Evolutionary conservation across 208 protist genomes (phyloP).

Genomic region (Trypanosoma lewisi): DNA sequence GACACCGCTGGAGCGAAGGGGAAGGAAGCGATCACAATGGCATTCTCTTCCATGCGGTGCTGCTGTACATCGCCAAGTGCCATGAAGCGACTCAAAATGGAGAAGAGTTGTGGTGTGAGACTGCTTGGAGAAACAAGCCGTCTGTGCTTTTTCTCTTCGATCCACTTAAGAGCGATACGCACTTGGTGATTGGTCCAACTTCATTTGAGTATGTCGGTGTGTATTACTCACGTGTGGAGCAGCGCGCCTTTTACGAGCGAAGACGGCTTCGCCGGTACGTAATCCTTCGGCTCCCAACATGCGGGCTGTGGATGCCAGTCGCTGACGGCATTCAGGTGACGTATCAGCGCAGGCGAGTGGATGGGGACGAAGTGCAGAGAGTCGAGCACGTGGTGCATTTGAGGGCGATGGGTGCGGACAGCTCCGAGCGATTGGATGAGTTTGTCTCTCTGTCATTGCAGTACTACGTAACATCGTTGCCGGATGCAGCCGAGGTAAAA

Average conservation of each 20-base stretch:
- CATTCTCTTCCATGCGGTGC: conserved; percentile 22
- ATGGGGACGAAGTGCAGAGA: conserved; percentile 14
- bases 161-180: conserved; percentile 32
- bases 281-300: conserved; percentile 44
- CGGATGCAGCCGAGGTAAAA: conserved; percentile 8
- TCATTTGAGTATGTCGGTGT: conserved; percentile 17
- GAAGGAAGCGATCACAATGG: conserved; percentile 11
- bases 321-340: conserved; percentile 45
- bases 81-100: not conserved
- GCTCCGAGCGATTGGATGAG: conserved; percentile 29
- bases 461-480: conserved; percentile 35
- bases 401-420: conserved; percentile 26
- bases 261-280: conserved; percentile 32
- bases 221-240: conserved; percentile 6
- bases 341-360: conserved; percentile 30
- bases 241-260: conserved; percentile 5
- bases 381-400: conserved; percentile 44
- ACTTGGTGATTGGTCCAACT: conserved; percentile 13
- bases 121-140: conserved; percentile 36
- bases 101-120: not conserved
- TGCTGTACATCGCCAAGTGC: conserved; percentile 10
- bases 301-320: conserved; percentile 35
- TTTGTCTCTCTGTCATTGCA: conserved; percentile 42
- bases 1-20: conserved; percentile 1
- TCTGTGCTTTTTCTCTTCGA: conserved; percentile 65